Evolutionary conservation across 257 asterid genomes (phyloP), one percentile per base, ranked within the genome.

Genomic region (Oldenlandia corymbosa): DNA sequence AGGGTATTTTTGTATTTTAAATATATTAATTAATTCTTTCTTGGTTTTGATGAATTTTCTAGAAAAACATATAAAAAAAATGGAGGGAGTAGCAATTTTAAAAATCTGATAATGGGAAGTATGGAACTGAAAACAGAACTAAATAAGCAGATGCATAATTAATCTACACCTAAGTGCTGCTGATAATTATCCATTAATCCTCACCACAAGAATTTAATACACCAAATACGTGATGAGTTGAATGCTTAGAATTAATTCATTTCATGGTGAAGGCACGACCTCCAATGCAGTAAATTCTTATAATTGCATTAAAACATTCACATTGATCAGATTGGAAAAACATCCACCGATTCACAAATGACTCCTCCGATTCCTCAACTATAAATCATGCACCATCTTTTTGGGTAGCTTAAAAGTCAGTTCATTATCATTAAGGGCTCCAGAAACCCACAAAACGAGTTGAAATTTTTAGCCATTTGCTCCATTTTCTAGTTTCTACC

Each of bases 231-330:
- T 70, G 59, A 60, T 48, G 68, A 31, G 53, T 56, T 54, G 37
- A 65, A 34, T n/a, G n/a, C n/a, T n/a, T 62, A 23, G 4, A 34
- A 34, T 3, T 7, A 64, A 56, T 73, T 67, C 6, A 52, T 23
- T 71, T 21, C 53, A 62, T 75, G 56, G 45, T 18, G 63, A 88
- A 85, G 88, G 87, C 97, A 84, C 93, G 78, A 75, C 64, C 79
- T 75, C 66, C 74, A 2, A 45, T 18, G 84, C 77, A 86, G 60
- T 83, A 74, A 83, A 73, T 83, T 46, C 10, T 55, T 68, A 75
- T 85, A 63, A 46, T 21, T 53, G 17, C 37, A 31, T 63, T 27
- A 59, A 32, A 41, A 10, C 5, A 43, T 2, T 18, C 10, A 76
- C 76, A 71, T 70, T 14, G 31, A 41, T 36, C 12, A 5, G n/a